These are phyloP conservation scores for Morella rubra DNA, from an alignment of 306 rosid genomes.

Conservation along the genomic window DNA sequence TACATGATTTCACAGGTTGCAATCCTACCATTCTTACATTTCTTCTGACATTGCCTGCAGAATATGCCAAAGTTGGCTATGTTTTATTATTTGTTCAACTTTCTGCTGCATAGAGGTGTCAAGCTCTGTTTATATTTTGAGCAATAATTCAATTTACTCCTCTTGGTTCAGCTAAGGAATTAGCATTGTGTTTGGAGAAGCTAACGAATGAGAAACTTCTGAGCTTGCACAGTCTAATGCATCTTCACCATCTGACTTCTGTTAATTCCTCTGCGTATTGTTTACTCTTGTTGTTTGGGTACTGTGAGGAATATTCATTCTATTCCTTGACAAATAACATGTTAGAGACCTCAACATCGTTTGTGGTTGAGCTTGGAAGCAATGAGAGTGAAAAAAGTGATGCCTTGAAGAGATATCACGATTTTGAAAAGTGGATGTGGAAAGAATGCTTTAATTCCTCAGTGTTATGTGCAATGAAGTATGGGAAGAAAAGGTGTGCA, in stretches of 20 bases:
- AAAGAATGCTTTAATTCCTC: conserved; percentile 54
- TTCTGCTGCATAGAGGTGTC: no score
- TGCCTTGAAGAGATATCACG: conserved; percentile 58
- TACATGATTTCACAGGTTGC: no score
- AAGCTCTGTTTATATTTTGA: no score
- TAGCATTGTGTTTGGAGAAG: conserved; percentile 85
- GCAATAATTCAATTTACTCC: not conserved
- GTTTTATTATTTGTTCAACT: no score
- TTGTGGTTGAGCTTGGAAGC: conserved; percentile 56
- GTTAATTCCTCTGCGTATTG: no score
- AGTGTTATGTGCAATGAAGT: conserved; percentile 43
- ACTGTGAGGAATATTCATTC: no score
- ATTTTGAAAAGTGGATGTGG: conserved; percentile 74
- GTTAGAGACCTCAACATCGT: conserved; percentile 55
- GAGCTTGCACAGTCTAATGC: conserved; percentile 60
- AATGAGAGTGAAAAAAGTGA: conserved; percentile 44
- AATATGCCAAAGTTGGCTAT: no score
- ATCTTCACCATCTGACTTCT: no score
- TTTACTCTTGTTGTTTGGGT: no score
- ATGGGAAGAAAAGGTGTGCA: conserved; percentile 50
- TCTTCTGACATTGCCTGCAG: no score
- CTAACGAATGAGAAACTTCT: conserved; percentile 84
- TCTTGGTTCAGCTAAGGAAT: conserved; percentile 78
- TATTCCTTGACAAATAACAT: no score
- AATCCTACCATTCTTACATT: no score